phyloP scores from a whole-genome alignment of 768 basidiomycete genomes.

The Chalciporus chontae region DNA sequence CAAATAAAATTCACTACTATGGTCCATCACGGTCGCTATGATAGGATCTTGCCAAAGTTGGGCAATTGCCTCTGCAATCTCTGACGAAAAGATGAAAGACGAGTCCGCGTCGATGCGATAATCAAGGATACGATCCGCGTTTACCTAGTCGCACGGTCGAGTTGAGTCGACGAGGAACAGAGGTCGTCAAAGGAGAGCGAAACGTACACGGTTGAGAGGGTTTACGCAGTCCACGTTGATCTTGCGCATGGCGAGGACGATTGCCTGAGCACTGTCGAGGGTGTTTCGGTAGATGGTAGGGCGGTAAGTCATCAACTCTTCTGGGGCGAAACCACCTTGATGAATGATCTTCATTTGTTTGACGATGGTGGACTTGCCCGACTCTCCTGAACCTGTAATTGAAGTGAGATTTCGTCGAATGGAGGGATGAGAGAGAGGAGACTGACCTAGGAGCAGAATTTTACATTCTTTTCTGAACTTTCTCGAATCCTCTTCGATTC shows the following conservation, averaged over 20 bases:
- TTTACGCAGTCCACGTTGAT: constrained; percentile 75
- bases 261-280: constrained; percentile 82
- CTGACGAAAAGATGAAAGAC: constrained; percentile 49
- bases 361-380: constrained; percentile 92
- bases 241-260: constrained; percentile 84
- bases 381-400: constrained; percentile 84
- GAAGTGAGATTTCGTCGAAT: not conserved
- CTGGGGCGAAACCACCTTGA: constrained; percentile 79
- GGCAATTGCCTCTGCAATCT: constrained; percentile 65
- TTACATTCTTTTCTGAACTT: constrained; percentile 87
- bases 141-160: constrained; percentile 27
- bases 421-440: not conserved
- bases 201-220: constrained; percentile 52
- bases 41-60: constrained; percentile 71
- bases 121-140: constrained; percentile 62
- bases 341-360: constrained; percentile 99
- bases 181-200: rapidly evolving
- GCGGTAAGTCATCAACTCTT: constrained; percentile 75
- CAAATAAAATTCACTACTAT: constrained; percentile 77
- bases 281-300: constrained; percentile 83
- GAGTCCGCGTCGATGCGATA: constrained; percentile 45
- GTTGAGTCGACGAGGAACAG: not conserved
- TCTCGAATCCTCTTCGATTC: constrained; percentile 82
- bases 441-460: constrained; percentile 85
- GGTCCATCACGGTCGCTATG: constrained; percentile 48